Base-by-base conservation (phyloP, 805 yeast species). In the Barnettozyma salicaria region DNA sequence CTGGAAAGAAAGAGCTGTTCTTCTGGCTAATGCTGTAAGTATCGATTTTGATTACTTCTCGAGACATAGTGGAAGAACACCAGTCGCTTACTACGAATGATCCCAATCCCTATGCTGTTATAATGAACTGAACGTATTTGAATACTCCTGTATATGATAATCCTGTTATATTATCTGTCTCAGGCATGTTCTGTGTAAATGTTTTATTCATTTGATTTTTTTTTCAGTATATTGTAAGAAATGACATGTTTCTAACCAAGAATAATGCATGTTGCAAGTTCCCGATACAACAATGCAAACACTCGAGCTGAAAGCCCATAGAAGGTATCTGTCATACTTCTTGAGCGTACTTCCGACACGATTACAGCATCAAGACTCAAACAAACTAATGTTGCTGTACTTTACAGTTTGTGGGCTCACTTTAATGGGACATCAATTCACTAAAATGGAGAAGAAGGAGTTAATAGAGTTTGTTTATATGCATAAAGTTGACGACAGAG, bases 41-140 rank as follows among this genome's bases (percentile, higher is more conserved):
- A 81, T 92, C 42, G 98, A 92, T 59, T 92, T 87, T 60, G 98
- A 92, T 61, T 92, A 89, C 63, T 92, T 92, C 60, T 85, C 96
- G n/a, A 73, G 97, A 57, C 97, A 89, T 57, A 69, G 78, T 26
- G 69, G 71, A 17, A 70, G 73, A n/a, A n/a, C n/a, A n/a, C n/a
- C n/a, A n/a, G n/a, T n/a, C n/a, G n/a, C n/a, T n/a, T n/a, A n/a
- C n/a, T n/a, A n/a, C n/a, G n/a, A n/a, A n/a, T n/a, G n/a, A n/a
- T n/a, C n/a, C n/a, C n/a, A n/a, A n/a, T n/a, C n/a, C n/a, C n/a
- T n/a, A n/a, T n/a, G n/a, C n/a, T n/a, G n/a, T n/a, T n/a, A n/a
- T n/a, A n/a, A n/a, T n/a, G n/a, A n/a, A n/a, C n/a, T n/a, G n/a
- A n/a, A n/a, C n/a, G n/a, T n/a, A n/a, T n/a, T n/a, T n/a, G n/a